Conservation (phyloP, 1,284 basidiomycete genomes). For the Calocybe gambosa region DNA sequence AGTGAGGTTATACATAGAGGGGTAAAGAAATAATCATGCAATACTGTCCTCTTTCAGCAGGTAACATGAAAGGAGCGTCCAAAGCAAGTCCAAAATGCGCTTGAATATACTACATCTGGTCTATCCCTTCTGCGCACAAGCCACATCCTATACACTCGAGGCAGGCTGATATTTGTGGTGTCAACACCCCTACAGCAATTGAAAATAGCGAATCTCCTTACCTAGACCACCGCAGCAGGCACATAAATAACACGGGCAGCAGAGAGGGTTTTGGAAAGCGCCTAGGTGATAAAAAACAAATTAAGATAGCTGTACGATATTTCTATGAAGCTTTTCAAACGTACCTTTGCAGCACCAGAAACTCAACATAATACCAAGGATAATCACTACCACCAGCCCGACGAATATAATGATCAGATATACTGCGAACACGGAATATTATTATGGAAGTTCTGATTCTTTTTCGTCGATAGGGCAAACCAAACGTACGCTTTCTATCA, state of each 20-base stretch:
- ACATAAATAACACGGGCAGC: conserved; percentile 60
- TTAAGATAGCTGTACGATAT: neutral
- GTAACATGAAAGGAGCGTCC: no score
- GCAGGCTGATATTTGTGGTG: conserved; percentile 7
- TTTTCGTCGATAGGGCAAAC: no score
- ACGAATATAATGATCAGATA: conserved; percentile 56
- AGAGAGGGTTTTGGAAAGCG: conserved; percentile 52
- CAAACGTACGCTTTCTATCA: conserved; percentile 32
- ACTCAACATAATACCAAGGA: conserved; percentile 46
- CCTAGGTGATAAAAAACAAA: conserved; percentile 31
- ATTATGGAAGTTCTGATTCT: no score
- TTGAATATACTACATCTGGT: conserved; percentile 7
- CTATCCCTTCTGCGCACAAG: conserved; percentile 18
- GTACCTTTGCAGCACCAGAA: conserved; percentile 54
- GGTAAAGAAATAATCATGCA: no score
- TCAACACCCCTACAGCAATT: conserved; percentile 3
- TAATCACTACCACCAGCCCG: conserved; percentile 44
- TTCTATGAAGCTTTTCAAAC: conserved; percentile 2
- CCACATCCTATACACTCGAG: conserved; percentile 24
- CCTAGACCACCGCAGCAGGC: conserved; percentile 61
- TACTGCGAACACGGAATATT: conserved; percentile 22
- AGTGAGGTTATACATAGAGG: no score
- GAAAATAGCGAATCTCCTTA: conserved; percentile 31
- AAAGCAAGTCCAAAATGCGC: no score
- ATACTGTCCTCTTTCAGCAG: no score